phyloP scores from a whole-genome alignment of 23 red algal species.

The Pyropia yezoensis region DNA sequence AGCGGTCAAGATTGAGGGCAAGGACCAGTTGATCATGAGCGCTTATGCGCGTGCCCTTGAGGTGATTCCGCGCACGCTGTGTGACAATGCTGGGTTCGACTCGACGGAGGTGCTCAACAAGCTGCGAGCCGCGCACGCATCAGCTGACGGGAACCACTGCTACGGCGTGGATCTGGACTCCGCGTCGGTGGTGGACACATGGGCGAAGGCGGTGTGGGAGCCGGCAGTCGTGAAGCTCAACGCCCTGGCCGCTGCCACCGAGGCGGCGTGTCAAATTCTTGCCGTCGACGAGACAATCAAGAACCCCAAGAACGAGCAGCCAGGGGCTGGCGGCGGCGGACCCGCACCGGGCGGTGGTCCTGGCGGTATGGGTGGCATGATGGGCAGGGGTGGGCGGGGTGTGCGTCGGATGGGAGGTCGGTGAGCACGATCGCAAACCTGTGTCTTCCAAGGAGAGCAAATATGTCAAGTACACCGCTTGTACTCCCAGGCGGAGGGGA shows the following conservation, averaged over 20 bases:
- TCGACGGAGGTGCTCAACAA: slow-evolving; percentile 92
- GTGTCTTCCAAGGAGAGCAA: no score
- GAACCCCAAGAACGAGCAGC: slow-evolving; percentile 56
- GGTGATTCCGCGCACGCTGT: slow-evolving; percentile 87
- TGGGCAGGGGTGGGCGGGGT: slow-evolving; percentile 46
- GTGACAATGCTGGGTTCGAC: slow-evolving; percentile 98
- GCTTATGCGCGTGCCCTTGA: slow-evolving; percentile 88
- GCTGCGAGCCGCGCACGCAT: slow-evolving; percentile 77
- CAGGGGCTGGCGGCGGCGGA: slow-evolving; percentile 1
- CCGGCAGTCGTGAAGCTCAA: slow-evolving; percentile 84
- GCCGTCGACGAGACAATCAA: slow-evolving; percentile 92
- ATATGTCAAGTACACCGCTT: no score
- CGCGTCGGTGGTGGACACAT: slow-evolving; percentile 75
- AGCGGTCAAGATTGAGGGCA: slow-evolving; percentile 67
- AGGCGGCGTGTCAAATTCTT: slow-evolving; percentile 93
- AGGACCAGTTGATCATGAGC: slow-evolving; percentile 75
- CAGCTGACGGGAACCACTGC: slow-evolving; percentile 34
- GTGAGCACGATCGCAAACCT: no score
- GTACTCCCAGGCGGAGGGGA: no score
- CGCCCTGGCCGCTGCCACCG: slow-evolving; percentile 85
- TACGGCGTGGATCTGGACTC: slow-evolving; percentile 85
- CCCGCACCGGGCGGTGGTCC: slow-evolving; percentile 5
- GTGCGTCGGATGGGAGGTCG: slow-evolving; percentile 41
- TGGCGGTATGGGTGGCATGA: slow-evolving; percentile 51
- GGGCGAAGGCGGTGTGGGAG: slow-evolving; percentile 90